Evolutionary conservation across 768 basidiomycete genomes (phyloP), one percentile per base, ranked within the genome.

Genomic region (Candolleomyces aberdarensis): DNA sequence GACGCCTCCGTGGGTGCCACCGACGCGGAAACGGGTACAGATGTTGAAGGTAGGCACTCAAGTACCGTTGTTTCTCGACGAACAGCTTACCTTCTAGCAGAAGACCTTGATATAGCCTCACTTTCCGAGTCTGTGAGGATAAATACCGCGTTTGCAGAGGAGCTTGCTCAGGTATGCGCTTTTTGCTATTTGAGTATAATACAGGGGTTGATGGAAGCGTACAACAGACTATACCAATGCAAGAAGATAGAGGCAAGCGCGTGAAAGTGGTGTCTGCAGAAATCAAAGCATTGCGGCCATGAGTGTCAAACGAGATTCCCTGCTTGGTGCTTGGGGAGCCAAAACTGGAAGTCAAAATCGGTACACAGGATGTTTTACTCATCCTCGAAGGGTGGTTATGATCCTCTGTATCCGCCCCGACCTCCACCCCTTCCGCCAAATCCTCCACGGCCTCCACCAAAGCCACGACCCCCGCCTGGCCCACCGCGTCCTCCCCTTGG

Each of bases 221-320:
- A 49, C 32, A 51, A 32, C 63, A 87, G 86, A 74, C 71, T 10
- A 73, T 83, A 36, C 72, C 75, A 17, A 72, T 72, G 51, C 86
- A 88, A 64, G 72, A 76, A 57, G 80, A 82, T 69, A 82, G 88
- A 43, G 76, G 80, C 17, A 71, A 77, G 57, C 73, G 79, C 57
- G 73, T 83, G 3, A 79, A 77, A 65, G 67, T 66, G 9, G 81
- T 81, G 5, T 74, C 77, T 6, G 71, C 69, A 40, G 84, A 88
- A 61, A 74, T 85, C 32, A 86, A 83, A 62, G 71, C 76, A 7
- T 61, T 85, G 62, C 83, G 80, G 63, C 69, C 75, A 40, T 85
- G 69, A 80, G 32, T 17, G 26, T 26, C 26, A 26, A 26, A 26
- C 26, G 26, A 26, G 26, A 26, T 26, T 26, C 26, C 2, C 26